Evolutionary conservation across 1,284 basidiomycete genomes (phyloP), one percentile per base, ranked within the genome.

Genomic region (Irpex sp.): DNA sequence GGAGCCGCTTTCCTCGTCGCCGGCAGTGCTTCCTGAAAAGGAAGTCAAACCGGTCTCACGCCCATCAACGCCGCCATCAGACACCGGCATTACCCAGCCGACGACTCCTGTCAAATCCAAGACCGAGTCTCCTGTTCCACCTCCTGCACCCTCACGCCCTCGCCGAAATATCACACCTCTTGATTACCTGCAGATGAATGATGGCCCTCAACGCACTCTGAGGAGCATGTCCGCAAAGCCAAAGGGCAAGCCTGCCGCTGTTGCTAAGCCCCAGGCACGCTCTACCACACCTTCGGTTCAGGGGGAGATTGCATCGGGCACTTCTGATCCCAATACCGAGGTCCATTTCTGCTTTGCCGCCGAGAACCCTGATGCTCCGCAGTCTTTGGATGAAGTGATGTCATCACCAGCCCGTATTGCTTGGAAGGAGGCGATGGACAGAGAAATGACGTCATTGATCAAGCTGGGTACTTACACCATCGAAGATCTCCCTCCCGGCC

Each of bases 381-480:
- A 40, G 0, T 67, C 67, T 3, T 56, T 72, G 13, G 64, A 66
- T 5, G 74, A 78, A 57, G 77, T 72, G 4, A 64, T 62, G 49
- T n/a, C 34, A 11, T 51, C 70, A 3, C 40, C 63, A 1, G 72
- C 78, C 62, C 68, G 69, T 64, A 58, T 62, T 2, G 26, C 68
- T 5, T 78, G 76, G 78, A 57, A 70, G 44, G 64, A 59, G 1
- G 76, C 74, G 1, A 75, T 76, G 26, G 61, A 75, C 0, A 65
- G 66, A 11, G 77, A 78, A 61, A 63, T 76, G 7, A 56, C 66
- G 2, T 62, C 67, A 5, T 59, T 76, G 8, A 51, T 69, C n/a
- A 38, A 60, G 5, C 77, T 72, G 73, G 69, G 70, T 4, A 73
- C 71, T 0, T 77, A 64, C 64, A 21, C 54, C 2, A 51, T 70